A percentile compares a stretch with the other conserved stretches of the same genome.
These are phyloP conservation scores for Backusella morwellensis DNA, from an alignment of 192 early-diverging fungal species.

Conservation along the genomic window DNA sequence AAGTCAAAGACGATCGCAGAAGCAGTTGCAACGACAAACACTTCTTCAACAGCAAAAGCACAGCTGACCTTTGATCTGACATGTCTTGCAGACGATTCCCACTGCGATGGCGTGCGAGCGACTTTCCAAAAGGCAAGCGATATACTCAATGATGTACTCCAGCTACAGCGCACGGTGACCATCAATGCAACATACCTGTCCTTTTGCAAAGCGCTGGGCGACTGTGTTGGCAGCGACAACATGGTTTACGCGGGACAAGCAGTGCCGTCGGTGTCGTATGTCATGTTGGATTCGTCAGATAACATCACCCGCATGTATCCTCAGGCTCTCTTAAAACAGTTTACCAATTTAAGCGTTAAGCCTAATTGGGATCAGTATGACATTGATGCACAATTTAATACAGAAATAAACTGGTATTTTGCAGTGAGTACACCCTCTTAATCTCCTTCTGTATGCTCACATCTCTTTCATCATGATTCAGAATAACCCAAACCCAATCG, in stretches of 20 bases:
- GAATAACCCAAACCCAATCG: slow-evolving; percentile 17
- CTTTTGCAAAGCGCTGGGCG: slow-evolving; percentile 25
- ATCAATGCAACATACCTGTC: slow-evolving; percentile 37
- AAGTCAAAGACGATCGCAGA: not conserved
- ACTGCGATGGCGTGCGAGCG: slow-evolving; percentile 22
- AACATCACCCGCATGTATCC: slow-evolving; percentile 37
- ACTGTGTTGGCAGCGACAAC: slow-evolving; percentile 10
- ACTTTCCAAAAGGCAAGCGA: slow-evolving; percentile 22
- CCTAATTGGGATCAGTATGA: slow-evolving; percentile 30
- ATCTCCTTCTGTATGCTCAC: no score
- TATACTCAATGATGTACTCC: slow-evolving; percentile 26
- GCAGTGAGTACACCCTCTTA: not conserved
- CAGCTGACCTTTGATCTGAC: not conserved
- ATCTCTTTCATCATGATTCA: not conserved
- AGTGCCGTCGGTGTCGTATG: slow-evolving; percentile 30
- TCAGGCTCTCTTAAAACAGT: slow-evolving; percentile 43
- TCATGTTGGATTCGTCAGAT: slow-evolving; percentile 30
- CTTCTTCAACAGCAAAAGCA: not conserved
- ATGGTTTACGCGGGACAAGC: slow-evolving; percentile 30
- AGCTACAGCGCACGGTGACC: slow-evolving; percentile 18
- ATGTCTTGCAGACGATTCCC: not conserved
- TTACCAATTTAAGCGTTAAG: slow-evolving; percentile 8
- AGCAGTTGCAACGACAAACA: not conserved
- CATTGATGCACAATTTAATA: slow-evolving; percentile 40
- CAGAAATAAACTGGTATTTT: slow-evolving; percentile 36